Evolutionary conservation across 257 asterid genomes (phyloP).

Genomic region (Eucommia ulmoides): DNA sequence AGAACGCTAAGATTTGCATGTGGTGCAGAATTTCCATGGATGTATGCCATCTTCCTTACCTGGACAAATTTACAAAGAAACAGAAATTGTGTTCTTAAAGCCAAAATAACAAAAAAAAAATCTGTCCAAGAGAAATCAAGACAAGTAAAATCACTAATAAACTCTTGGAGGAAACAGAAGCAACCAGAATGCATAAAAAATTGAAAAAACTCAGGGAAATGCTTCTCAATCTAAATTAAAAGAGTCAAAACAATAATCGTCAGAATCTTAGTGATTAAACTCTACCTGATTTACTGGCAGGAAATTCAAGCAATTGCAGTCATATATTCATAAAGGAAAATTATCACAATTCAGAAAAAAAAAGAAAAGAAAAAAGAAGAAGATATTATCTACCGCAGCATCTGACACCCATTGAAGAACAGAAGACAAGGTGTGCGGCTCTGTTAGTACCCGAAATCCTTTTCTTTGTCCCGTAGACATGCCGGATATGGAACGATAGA

Average conservation of each 20-base stretch:
- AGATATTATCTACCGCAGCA: constrained; percentile 49
- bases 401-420: constrained; percentile 70
- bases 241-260: no score
- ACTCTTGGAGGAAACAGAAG: no score
- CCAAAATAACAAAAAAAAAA: constrained; percentile 3
- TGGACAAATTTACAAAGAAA: constrained; percentile 22
- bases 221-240: no score
- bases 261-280: constrained; percentile 3
- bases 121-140: no score
- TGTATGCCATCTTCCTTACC: constrained; percentile 81
- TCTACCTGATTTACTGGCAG: no score
- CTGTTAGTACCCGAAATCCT: constrained; percentile 69
- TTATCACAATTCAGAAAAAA: no score
- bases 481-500: constrained; percentile 32
- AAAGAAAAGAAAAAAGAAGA: no score
- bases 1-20: constrained; percentile 71
- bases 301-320: not conserved
- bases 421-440: constrained; percentile 52
- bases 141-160: no score
- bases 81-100: constrained; percentile 2
- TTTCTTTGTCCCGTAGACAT: constrained; percentile 45
- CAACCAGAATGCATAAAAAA: no score
- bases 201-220: no score
- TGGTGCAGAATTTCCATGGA: constrained; percentile 73
- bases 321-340: no score